A percentile compares a stretch with the other conserved stretches of the same genome.
Evolutionary conservation across 352 stramenopile genomes (phyloP).

Genomic region (Phytophthora hybrid): DNA sequence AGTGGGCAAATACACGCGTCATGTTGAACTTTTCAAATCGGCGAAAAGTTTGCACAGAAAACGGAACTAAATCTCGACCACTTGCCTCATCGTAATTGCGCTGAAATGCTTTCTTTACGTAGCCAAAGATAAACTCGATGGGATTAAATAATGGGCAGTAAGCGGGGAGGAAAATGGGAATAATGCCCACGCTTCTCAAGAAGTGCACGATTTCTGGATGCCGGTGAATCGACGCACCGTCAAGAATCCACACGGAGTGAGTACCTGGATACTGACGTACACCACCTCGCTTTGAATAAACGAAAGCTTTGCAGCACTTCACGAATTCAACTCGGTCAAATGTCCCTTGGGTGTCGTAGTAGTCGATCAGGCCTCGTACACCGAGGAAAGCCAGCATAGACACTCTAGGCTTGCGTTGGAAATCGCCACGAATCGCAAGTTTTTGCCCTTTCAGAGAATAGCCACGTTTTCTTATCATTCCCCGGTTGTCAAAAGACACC

Average conservation of each 20-base stretch:
- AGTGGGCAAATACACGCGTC: neutral
- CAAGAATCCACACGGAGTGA: neutral
- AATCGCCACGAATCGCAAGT: neutral
- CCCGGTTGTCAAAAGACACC: slow-evolving; percentile 6
- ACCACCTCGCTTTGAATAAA: neutral
- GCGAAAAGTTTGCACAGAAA: neutral
- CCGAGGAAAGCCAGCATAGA: neutral
- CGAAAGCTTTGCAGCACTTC: neutral
- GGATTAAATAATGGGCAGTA: neutral
- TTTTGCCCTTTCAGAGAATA: slow-evolving; percentile 5
- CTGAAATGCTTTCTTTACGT: too few species aligned
- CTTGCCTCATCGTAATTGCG: neutral
- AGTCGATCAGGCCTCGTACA: neutral
- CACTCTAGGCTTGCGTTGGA: neutral
- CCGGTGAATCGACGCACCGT: neutral
- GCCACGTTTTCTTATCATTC: neutral
- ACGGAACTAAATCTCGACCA: neutral
- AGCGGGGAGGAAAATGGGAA: neutral
- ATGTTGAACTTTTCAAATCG: neutral
- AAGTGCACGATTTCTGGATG: neutral
- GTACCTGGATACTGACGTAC: neutral
- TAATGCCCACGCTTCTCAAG: neutral
- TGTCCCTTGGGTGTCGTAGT: neutral
- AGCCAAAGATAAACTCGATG: neutral
- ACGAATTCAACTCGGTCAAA: neutral